phyloP scores from a whole-genome alignment of 371 early-diverging fungal species.

The Apophysomyces trapeziformis region DNA sequence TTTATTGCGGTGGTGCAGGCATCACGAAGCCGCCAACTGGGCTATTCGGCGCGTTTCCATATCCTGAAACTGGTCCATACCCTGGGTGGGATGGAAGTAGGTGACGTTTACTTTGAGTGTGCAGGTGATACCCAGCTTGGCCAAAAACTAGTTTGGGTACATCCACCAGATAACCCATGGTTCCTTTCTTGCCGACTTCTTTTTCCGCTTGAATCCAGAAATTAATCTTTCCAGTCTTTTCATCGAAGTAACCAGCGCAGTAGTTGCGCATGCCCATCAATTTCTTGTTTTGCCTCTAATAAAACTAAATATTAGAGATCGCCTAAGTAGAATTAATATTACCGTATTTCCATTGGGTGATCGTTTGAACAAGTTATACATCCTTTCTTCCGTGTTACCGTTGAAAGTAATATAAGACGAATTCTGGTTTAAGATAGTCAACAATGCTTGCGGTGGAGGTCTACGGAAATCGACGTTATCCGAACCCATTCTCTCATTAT shows the following conservation, averaged over 20 bases:
- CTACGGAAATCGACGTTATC: constrained; percentile 10
- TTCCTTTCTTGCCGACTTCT: constrained; percentile 35
- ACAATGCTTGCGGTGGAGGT: constrained; percentile 47
- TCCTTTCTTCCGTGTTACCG: constrained; percentile 41
- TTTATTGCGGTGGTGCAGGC: constrained; percentile 5
- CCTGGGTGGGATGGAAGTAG: background rate
- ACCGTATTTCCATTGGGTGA: constrained; percentile 47
- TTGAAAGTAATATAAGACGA: constrained; percentile 38
- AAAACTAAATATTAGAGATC: background rate
- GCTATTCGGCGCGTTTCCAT: constrained; percentile 1
- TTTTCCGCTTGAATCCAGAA: constrained; percentile 47
- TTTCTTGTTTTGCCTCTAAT: constrained; percentile 28
- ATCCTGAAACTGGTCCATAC: constrained; percentile 3
- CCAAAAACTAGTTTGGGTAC: constrained; percentile 46
- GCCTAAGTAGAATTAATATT: background rate
- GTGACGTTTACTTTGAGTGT: constrained; percentile 10
- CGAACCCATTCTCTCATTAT: background rate
- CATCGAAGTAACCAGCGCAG: constrained; percentile 41
- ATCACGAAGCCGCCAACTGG: background rate
- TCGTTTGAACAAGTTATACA: constrained; percentile 43
- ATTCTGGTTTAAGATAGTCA: constrained; percentile 44
- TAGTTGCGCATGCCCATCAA: constrained; percentile 35
- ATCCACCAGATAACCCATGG: constrained; percentile 39
- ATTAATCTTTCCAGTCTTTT: constrained; percentile 31
- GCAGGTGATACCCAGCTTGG: constrained; percentile 17